phyloP scores from a whole-genome alignment of 192 early-diverging fungal species.

The Backusella psychrophila region DNA sequence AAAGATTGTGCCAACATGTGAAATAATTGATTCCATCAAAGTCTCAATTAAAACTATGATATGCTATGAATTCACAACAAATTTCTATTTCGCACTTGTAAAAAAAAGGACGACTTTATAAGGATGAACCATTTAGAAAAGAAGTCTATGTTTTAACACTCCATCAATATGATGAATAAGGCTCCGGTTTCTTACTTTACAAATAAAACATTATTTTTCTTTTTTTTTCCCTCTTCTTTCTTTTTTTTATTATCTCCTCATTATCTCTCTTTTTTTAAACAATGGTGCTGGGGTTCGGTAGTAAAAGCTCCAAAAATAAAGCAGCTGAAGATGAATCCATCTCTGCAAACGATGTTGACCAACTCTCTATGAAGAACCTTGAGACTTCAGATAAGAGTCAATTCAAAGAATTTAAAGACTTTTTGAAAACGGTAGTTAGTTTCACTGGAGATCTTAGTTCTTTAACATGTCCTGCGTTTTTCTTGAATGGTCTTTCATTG shows the following conservation, averaged over 20 bases:
- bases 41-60: too few relatives aligned
- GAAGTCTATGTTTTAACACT: neutral
- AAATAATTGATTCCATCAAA: too few relatives aligned
- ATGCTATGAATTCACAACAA: too few relatives aligned
- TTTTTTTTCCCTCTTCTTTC: neutral
- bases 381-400: constrained; percentile 30
- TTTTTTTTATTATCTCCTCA: neutral
- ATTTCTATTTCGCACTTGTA: neutral
- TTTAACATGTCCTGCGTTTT: constrained; percentile 77
- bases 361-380: constrained; percentile 24
- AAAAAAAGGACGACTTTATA: neutral
- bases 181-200: neutral
- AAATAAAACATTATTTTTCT: neutral
- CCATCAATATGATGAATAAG: neutral
- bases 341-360: constrained; percentile 29
- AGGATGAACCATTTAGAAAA: neutral
- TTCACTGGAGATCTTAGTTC: constrained; percentile 80
- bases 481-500: constrained; percentile 74
- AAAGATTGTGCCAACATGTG: too few relatives aligned
- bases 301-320: neutral
- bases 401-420: constrained; percentile 51
- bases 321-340: constrained; percentile 13
- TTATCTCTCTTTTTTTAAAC: neutral
- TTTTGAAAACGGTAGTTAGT: constrained; percentile 64
- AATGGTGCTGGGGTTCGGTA: neutral